Evolutionary conservation across 257 asterid species (phyloP), one percentile per base, ranked within the genome.

Genomic region (Plantago ovata): DNA sequence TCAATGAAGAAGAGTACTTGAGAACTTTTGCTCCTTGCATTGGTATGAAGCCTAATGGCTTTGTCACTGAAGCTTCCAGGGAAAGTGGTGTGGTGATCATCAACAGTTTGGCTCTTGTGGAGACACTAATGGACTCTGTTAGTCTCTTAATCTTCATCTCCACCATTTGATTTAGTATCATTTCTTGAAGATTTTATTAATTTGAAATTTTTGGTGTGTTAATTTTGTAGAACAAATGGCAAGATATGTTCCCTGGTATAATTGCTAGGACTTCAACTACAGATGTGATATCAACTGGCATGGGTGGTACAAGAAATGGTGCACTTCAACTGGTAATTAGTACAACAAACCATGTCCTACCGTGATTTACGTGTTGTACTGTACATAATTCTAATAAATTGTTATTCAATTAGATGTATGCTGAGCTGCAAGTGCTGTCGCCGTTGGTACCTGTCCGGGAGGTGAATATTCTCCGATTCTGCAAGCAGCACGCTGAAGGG

Each of bases 401-500:
- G 38, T 48, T 3, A 33, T n/a, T 23, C 42, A 10, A 3, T 5
- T 62, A 93, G 99, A 93, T 93, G 95, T 85, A 89, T 13, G 97
- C 94, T 0, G 99, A 82, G 62, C 76, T 93, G 3, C 99, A 93
- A 89, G 95, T 86, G 10, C 77, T 93, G 41, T 84, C 99, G 0
- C 99, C 99, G 4, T 44, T 93, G 54, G 97, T 93, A 0, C 99
- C 97, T 16, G 89, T 84, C 9, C 73, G 99, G 4, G 94, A 82
- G 72, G 89, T 93, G n/a, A 80, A 65, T 47, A 89, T 93, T 66
- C 94, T 93, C 67, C 91, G 99, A 39, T 89, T 82, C 77, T 89
- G 97, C 82, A 93, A 93, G 84, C 96, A 89, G 62, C 97, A 86
- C 38, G 94, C 90, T 0, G 99, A 86, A 60, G 99, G 99, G 0